These are phyloP conservation scores for Trebouxia gelatinosa DNA, from an alignment of 163 green algal species.

Conservation along the genomic window DNA sequence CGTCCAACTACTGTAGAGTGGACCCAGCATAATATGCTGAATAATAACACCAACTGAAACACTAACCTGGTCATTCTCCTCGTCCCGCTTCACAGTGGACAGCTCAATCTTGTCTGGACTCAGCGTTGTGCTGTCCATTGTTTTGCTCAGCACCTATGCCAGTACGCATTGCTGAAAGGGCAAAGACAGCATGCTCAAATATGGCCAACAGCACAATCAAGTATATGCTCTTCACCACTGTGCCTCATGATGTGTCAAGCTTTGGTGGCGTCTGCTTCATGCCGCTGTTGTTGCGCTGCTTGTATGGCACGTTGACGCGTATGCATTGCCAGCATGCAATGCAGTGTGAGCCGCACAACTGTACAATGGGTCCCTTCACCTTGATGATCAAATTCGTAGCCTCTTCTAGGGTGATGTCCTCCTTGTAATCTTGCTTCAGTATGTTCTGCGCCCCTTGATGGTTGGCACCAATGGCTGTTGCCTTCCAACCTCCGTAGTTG, in stretches of 20 bases:
- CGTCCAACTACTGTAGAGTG: not conserved
- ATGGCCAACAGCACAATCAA: no score
- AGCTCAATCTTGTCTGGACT: slow-evolving; percentile 96
- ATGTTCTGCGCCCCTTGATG: slow-evolving; percentile 90
- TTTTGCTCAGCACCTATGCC: slow-evolving; percentile 91
- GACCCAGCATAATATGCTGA: not conserved
- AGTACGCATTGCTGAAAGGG: not conserved
- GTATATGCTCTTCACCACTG: no score
- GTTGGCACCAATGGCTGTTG: slow-evolving; percentile 93
- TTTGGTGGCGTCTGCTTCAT: no score
- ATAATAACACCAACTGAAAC: not conserved
- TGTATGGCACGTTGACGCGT: no score
- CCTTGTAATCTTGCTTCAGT: slow-evolving; percentile 95
- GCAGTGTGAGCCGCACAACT: no score
- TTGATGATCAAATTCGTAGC: slow-evolving; percentile 70
- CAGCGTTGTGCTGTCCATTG: slow-evolving; percentile 96
- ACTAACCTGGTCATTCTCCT: slow-evolving; percentile 53
- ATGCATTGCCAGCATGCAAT: no score
- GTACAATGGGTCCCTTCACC: no score
- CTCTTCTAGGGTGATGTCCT: slow-evolving; percentile 66
- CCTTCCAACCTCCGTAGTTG: slow-evolving; percentile 99
- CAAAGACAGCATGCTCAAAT: no score
- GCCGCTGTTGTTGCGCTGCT: no score
- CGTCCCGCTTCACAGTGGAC: slow-evolving; percentile 66
- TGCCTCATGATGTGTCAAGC: no score